Evolutionary conservation across 164 flowering plant species (phyloP).

Genomic region (Tinospora cordifolia): DNA sequence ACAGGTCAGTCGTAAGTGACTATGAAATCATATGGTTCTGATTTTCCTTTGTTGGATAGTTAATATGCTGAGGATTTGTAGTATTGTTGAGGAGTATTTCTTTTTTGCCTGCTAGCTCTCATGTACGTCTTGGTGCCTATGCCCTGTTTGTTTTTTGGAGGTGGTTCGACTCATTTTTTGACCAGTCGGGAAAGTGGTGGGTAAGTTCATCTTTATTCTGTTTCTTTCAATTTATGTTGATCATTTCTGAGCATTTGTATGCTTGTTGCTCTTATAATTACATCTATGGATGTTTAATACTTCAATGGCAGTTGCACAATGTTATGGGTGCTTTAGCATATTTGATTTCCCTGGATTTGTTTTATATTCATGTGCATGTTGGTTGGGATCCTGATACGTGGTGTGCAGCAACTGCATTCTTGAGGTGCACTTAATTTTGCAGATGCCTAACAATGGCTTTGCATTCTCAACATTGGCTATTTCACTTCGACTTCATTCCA

Average conservation of each 20-base stretch:
- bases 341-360: too few species aligned
- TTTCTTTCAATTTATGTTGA: background rate
- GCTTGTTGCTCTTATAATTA: too few species aligned
- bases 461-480: too few species aligned
- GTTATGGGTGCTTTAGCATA: too few species aligned
- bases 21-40: background rate
- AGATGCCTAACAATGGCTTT: too few species aligned
- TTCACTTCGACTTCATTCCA: too few species aligned
- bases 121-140: too few species aligned
- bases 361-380: background rate
- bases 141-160: too few species aligned
- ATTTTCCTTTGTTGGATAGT: background rate
- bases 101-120: slow-evolving; percentile 46
- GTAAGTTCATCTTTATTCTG: slow-evolving; percentile 36
- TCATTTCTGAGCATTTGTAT: too few species aligned
- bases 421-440: too few species aligned
- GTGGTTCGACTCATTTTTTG: slow-evolving; percentile 74
- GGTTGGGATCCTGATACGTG: background rate
- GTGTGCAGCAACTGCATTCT: background rate
- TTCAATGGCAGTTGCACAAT: too few species aligned
- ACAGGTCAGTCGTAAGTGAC: slow-evolving; percentile 62
- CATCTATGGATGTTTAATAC: too few species aligned
- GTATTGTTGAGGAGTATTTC: slow-evolving; percentile 5
- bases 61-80: background rate
- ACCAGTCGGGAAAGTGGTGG: slow-evolving; percentile 91